A percentile compares a stretch with the other conserved stretches of the same genome.
phyloP scores from a whole-genome alignment of 2,329 filamentous ascomycete species.

The Aspergillus costaricaensis region DNA sequence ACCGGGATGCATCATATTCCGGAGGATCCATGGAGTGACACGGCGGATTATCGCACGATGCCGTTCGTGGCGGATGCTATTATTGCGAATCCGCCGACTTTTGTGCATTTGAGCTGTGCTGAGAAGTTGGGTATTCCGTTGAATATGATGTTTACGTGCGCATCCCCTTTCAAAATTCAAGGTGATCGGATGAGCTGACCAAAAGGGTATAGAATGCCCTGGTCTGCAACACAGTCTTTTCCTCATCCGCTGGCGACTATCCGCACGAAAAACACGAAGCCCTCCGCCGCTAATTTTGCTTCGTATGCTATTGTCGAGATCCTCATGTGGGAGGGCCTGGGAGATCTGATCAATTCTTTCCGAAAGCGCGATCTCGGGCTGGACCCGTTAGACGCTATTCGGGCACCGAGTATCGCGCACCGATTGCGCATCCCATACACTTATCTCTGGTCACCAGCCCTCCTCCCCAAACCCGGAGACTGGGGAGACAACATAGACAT shows the following conservation, averaged over 20 bases:
- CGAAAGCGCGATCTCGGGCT: conserved; percentile 72
- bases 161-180: conserved; percentile 18
- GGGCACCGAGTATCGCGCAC: conserved; percentile 77
- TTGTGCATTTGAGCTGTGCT: conserved; percentile 77
- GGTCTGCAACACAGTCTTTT: conserved; percentile 81
- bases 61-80: conserved; percentile 89
- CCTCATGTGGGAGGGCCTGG: conserved; percentile 90
- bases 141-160: conserved; percentile 85
- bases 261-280: conserved; percentile 72
- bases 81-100: conserved; percentile 79
- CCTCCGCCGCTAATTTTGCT: conserved; percentile 76
- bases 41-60: conserved; percentile 45
- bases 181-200: background rate
- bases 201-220: conserved; percentile 67
- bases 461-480: conserved; percentile 77
- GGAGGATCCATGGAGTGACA: conserved; percentile 46
- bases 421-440: conserved; percentile 79
- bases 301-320: conserved; percentile 85
- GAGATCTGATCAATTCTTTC: conserved; percentile 88
- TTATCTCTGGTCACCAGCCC: conserved; percentile 84
- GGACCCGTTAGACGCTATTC: conserved; percentile 75
- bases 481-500: conserved; percentile 73
- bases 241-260: conserved; percentile 86
- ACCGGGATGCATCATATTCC: conserved; percentile 53
- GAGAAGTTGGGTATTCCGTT: conserved; percentile 75